Conservation (phyloP, 306 rosid species). For the Crotalaria pallida region DNA sequence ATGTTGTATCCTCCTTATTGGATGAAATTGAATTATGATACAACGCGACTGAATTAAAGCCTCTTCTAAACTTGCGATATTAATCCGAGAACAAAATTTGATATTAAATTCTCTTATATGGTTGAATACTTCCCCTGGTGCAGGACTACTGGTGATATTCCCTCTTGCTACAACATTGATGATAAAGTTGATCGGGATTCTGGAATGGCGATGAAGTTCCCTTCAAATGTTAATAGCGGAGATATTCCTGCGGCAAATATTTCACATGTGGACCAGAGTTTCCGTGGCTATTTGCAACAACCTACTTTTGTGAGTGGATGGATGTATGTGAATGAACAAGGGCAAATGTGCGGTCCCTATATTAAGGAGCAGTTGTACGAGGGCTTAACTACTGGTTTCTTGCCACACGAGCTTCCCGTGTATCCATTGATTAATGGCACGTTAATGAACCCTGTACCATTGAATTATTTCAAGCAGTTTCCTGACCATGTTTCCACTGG, state of each 20-base stretch:
- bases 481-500: slow-evolving; percentile 92
- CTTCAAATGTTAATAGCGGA: slow-evolving; percentile 42
- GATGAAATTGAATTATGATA: not conserved
- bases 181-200: slow-evolving; percentile 33
- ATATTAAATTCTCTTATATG: not conserved
- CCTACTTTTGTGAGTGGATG: slow-evolving; percentile 75
- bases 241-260: slow-evolving; percentile 37
- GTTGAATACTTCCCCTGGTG: slow-evolving; percentile 24
- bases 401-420: slow-evolving; percentile 89
- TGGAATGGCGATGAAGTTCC: slow-evolving; percentile 61
- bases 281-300: slow-evolving; percentile 37
- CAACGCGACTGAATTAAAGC: not conserved
- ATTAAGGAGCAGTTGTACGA: slow-evolving; percentile 75
- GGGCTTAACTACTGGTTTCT: slow-evolving; percentile 80
- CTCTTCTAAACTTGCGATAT: not conserved
- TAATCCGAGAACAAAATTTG: not conserved
- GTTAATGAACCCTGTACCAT: slow-evolving; percentile 66
- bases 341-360: slow-evolving; percentile 97
- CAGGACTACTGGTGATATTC: slow-evolving; percentile 26
- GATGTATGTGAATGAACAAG: slow-evolving; percentile 88
- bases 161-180: slow-evolving; percentile 38
- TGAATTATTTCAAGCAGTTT: slow-evolving; percentile 81
- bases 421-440: slow-evolving; percentile 75
- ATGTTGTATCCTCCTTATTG: not conserved
- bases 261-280: slow-evolving; percentile 42